These are phyloP conservation scores for Colletotrichum noveboracense DNA, from an alignment of 2,329 filamentous ascomycete species.

Conservation along the genomic window DNA sequence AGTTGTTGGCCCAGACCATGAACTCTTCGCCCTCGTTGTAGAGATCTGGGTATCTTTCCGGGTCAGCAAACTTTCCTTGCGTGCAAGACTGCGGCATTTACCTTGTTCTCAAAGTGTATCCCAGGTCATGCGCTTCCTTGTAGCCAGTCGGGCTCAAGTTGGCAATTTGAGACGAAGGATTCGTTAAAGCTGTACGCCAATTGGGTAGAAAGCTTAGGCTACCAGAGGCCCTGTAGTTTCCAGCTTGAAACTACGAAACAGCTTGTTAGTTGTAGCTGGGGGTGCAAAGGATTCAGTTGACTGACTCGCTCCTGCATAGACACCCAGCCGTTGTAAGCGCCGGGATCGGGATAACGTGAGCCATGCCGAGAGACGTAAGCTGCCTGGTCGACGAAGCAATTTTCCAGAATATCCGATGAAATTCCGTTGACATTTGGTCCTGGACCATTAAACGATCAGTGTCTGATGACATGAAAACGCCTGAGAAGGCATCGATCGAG, in stretches of 20 bases:
- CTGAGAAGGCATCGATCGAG: neutral
- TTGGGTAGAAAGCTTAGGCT: slow-evolving; percentile 59
- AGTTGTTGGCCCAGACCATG: slow-evolving; percentile 70
- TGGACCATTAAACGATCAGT: slow-evolving; percentile 24
- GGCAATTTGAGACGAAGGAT: slow-evolving; percentile 60
- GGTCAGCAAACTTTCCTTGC: neutral
- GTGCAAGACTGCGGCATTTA: slow-evolving; percentile 6
- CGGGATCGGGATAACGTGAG: slow-evolving; percentile 65
- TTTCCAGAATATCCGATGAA: slow-evolving; percentile 56
- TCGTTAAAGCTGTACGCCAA: slow-evolving; percentile 63
- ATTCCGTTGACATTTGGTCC: slow-evolving; percentile 63
- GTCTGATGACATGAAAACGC: neutral
- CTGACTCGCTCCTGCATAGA: slow-evolving; percentile 48
- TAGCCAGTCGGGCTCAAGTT: slow-evolving; percentile 66
- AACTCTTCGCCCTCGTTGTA: slow-evolving; percentile 56
- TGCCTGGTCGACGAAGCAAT: slow-evolving; percentile 65
- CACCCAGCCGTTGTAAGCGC: slow-evolving; percentile 64
- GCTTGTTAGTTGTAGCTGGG: neutral
- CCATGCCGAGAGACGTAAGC: slow-evolving; percentile 67
- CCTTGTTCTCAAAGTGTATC: slow-evolving; percentile 54
- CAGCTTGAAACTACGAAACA: slow-evolving; percentile 51
- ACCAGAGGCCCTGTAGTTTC: slow-evolving; percentile 58
- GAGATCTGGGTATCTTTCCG: slow-evolving; percentile 49
- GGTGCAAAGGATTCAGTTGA: neutral
- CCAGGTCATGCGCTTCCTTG: slow-evolving; percentile 64